These are phyloP conservation scores for Penicillium tannophilum DNA, from an alignment of 495 filamentous ascomycete genomes.

Conservation along the genomic window DNA sequence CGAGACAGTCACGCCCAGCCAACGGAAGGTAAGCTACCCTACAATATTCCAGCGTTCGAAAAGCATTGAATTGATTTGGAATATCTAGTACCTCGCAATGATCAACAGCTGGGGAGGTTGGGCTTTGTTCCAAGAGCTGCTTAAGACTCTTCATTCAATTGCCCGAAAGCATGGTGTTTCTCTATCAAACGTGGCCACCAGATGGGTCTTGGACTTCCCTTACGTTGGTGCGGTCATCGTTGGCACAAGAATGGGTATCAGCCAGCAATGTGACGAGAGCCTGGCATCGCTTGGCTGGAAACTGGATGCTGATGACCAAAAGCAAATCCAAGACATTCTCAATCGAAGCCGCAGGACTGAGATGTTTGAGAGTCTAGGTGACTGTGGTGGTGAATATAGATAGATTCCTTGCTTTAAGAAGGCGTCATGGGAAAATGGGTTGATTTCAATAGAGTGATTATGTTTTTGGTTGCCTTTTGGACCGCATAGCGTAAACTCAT, in stretches of 20 bases:
- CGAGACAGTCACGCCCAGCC: slow-evolving; percentile 43
- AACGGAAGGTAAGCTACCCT: slow-evolving; percentile 29
- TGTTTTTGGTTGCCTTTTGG: neutral
- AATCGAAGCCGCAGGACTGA: slow-evolving; percentile 18
- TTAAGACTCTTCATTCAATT: slow-evolving; percentile 24
- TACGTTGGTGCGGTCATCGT: slow-evolving; percentile 46
- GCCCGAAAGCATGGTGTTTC: slow-evolving; percentile 34
- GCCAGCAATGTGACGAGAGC: slow-evolving; percentile 40
- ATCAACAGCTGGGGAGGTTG: slow-evolving; percentile 37
- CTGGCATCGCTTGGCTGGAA: slow-evolving; percentile 32
- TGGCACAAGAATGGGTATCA: slow-evolving; percentile 40
- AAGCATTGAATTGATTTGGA: slow-evolving; percentile 1
- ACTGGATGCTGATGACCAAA: slow-evolving; percentile 30
- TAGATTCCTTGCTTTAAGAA: slow-evolving; percentile 12
- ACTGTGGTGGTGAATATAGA: slow-evolving; percentile 47
- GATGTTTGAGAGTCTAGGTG: slow-evolving; percentile 42
- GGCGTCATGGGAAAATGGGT: neutral
- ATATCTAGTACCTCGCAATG: slow-evolving; percentile 42
- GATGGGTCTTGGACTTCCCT: slow-evolving; percentile 45
- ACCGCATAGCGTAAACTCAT: neutral
- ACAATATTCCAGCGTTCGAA: neutral
- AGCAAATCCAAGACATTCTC: slow-evolving; percentile 24
- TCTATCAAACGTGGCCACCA: slow-evolving; percentile 37
- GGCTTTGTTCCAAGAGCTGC: slow-evolving; percentile 28
- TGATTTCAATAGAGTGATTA: neutral